phyloP scores from a whole-genome alignment of 2,329 filamentous ascomycete species.

The Emmonsiellopsis sp. region DNA sequence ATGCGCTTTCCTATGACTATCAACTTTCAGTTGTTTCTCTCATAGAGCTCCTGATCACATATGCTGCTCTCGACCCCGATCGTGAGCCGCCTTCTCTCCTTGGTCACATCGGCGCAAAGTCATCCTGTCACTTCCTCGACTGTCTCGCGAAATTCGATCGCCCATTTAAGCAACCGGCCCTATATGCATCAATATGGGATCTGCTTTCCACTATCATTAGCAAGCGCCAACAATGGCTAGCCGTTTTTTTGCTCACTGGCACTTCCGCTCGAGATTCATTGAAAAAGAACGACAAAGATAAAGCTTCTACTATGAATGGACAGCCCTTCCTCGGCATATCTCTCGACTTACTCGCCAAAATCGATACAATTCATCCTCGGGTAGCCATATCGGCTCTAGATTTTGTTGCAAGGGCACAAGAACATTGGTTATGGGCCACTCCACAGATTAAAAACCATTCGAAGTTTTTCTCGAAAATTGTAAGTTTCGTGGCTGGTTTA shows the following conservation, averaged over 20 bases:
- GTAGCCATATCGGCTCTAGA: constrained; percentile 69
- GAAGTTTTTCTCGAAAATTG: constrained; percentile 61
- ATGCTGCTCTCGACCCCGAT: constrained; percentile 50
- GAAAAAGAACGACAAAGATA: constrained; percentile 41
- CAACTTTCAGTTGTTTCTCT: constrained; percentile 57
- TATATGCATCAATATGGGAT: constrained; percentile 67
- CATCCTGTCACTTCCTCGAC: constrained; percentile 74
- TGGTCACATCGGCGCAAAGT: constrained; percentile 72
- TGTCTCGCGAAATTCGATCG: constrained; percentile 67
- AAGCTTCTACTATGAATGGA: constrained; percentile 40
- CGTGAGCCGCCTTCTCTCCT: constrained; percentile 90
- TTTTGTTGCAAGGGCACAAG: constrained; percentile 80
- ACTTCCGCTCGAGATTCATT: constrained; percentile 70
- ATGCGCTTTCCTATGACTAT: constrained; percentile 59
- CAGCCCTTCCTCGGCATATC: constrained; percentile 67
- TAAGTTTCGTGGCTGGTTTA: constrained; percentile 56
- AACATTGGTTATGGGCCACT: constrained; percentile 93
- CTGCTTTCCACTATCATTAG: constrained; percentile 79
- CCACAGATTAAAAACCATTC: constrained; percentile 66
- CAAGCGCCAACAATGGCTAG: constrained; percentile 91
- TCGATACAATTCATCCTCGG: constrained; percentile 54
- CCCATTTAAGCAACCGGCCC: constrained; percentile 55
- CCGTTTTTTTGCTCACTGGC: constrained; percentile 83
- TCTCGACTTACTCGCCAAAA: constrained; percentile 57
- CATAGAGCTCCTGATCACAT: constrained; percentile 63